These are phyloP conservation scores for Narthecium ossifragum DNA, from an alignment of 106 monocot genomes.

Conservation along the genomic window DNA sequence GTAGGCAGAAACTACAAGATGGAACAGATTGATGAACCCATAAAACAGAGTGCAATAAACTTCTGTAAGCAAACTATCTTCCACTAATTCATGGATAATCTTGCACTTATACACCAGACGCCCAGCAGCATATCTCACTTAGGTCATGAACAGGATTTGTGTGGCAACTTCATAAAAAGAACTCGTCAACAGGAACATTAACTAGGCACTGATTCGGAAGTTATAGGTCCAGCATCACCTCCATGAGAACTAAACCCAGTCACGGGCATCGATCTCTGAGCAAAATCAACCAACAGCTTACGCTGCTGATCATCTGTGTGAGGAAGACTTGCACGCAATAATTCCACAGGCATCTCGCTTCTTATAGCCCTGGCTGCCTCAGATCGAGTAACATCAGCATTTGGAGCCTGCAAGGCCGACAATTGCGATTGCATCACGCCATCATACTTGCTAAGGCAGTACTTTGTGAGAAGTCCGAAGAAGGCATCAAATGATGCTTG, in stretches of 20 bases:
- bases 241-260: slow-evolving; percentile 11
- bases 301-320: slow-evolving; percentile 35
- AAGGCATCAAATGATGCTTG: slow-evolving; percentile 44
- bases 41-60: background rate
- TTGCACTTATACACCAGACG: background rate
- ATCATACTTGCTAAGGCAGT: slow-evolving; percentile 36
- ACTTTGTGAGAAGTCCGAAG: slow-evolving; percentile 36
- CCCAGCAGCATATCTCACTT: background rate
- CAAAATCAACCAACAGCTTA: slow-evolving; percentile 34
- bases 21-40: background rate
- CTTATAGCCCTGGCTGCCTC: slow-evolving; percentile 31
- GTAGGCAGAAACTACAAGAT: background rate
- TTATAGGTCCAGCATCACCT: slow-evolving; percentile 8
- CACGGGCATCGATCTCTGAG: slow-evolving; percentile 24
- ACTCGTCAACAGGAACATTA: background rate
- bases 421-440: slow-evolving; percentile 21
- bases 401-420: slow-evolving; percentile 11
- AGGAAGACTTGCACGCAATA: slow-evolving; percentile 38
- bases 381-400: slow-evolving; percentile 1
- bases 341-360: slow-evolving; percentile 40
- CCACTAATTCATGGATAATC: background rate
- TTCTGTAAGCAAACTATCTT: background rate
- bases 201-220: slow-evolving; percentile 18
- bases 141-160: background rate
- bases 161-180: background rate